These are phyloP conservation scores for Lodderomyces elongisporus DNA, from an alignment of 1,139 yeast species.

Conservation along the genomic window DNA sequence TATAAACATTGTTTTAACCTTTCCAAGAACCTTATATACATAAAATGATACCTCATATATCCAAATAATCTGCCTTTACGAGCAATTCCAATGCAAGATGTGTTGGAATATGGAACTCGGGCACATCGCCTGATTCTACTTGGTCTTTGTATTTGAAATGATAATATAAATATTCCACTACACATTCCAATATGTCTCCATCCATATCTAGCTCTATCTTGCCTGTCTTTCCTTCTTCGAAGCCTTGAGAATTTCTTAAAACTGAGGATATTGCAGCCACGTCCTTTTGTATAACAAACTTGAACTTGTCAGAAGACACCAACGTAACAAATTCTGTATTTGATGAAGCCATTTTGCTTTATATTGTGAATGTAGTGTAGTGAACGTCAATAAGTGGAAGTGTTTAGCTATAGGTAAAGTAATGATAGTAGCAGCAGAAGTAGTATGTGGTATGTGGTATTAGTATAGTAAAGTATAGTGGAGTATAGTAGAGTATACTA, in stretches of 20 bases:
- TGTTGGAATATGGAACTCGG: slow-evolving; percentile 88
- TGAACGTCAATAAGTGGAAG: no score
- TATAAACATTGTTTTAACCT: no score
- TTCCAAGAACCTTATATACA: no score
- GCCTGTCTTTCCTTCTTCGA: slow-evolving; percentile 51
- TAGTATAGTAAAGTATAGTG: no score
- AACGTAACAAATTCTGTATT: slow-evolving; percentile 50
- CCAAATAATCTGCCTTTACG: slow-evolving; percentile 88
- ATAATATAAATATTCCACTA: slow-evolving; percentile 82
- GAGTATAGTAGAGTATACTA: no score
- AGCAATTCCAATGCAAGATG: slow-evolving; percentile 87
- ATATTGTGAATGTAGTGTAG: no score
- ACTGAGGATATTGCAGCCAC: slow-evolving; percentile 87
- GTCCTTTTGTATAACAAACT: slow-evolving; percentile 60
- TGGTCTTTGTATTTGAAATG: slow-evolving; percentile 60
- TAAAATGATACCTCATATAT: slow-evolving; percentile 47
- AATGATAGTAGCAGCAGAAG: no score
- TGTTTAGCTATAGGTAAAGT: no score
- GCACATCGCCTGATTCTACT: slow-evolving; percentile 54
- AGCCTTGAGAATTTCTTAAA: slow-evolving; percentile 60
- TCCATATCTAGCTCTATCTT: slow-evolving; percentile 59
- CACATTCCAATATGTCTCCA: slow-evolving; percentile 68
- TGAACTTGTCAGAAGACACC: slow-evolving; percentile 70
- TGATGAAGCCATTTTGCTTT: background rate
- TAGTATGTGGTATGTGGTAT: no score